phyloP scores from a whole-genome alignment of 768 basidiomycete species.

The Gloeostereum incarnatum region DNA sequence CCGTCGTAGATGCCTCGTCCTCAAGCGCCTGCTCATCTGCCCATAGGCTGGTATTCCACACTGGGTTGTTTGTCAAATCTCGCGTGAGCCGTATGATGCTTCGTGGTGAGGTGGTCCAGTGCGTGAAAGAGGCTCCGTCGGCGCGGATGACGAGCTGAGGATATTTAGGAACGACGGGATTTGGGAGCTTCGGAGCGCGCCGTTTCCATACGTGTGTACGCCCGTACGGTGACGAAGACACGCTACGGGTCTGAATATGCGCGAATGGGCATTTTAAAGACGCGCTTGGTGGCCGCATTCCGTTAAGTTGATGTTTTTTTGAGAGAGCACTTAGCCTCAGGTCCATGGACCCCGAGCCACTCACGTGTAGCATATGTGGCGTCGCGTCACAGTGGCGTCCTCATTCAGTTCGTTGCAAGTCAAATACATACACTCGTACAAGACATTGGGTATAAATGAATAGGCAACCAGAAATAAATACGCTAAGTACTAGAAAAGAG shows the following conservation, averaged over 20 bases:
- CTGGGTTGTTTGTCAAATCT: conserved; percentile 82
- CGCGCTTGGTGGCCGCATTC: too few species aligned
- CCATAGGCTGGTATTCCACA: conserved; percentile 67
- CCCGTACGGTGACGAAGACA: conserved; percentile 76
- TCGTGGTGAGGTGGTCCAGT: conserved; percentile 84
- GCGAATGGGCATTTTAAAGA: too few species aligned
- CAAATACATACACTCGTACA: too few species aligned
- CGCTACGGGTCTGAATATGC: conserved; percentile 24
- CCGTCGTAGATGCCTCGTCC: conserved; percentile 64
- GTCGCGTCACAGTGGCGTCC: too few species aligned
- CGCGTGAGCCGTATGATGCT: conserved; percentile 70
- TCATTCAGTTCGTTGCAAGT: too few species aligned
- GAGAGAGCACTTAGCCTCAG: too few species aligned
- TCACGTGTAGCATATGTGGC: too few species aligned
- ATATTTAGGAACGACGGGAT: conserved; percentile 80
- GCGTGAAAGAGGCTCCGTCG: conserved; percentile 82
- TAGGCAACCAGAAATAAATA: too few species aligned
- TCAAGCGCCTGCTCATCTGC: conserved; percentile 43
- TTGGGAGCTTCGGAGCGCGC: conserved; percentile 58
- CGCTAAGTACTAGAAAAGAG: too few species aligned
- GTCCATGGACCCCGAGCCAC: too few species aligned
- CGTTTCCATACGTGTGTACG: conserved; percentile 77
- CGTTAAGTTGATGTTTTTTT: too few species aligned
- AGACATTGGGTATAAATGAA: too few species aligned
- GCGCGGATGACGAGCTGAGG: conserved; percentile 80